phyloP scores from a whole-genome alignment of 176 grass and related monocot species.

The Thalia dealbata region DNA sequence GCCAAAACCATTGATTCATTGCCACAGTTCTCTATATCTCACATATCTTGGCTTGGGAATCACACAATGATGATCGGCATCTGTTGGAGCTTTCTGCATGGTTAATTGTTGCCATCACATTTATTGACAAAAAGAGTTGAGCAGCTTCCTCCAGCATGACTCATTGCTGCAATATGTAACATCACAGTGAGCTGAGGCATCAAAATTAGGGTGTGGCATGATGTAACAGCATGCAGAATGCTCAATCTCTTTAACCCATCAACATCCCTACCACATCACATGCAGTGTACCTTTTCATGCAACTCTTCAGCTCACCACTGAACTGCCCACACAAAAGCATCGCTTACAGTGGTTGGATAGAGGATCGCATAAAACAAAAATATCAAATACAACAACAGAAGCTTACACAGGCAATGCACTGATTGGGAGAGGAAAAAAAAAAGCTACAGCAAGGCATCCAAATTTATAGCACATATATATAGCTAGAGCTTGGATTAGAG shows the following conservation, averaged over 20 bases:
- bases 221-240: slow-evolving; percentile 1
- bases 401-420: not conserved
- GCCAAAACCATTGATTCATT: too few species aligned
- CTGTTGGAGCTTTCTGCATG: too few species aligned
- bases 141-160: not conserved
- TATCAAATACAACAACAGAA: not conserved
- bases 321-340: not conserved
- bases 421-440: not conserved
- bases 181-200: not conserved
- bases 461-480: not conserved
- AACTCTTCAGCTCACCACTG: not conserved
- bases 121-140: too few species aligned
- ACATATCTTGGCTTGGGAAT: not conserved
- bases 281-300: not conserved
- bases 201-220: not conserved
- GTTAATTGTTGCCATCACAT: too few species aligned
- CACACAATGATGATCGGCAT: not conserved
- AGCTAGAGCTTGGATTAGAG: slow-evolving; percentile 18
- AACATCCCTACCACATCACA: not conserved
- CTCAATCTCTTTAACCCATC: not conserved
- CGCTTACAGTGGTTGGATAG: not conserved
- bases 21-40: too few species aligned
- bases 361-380: not conserved
- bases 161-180: not conserved
- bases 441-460: not conserved